Evolutionary conservation across 75 land plant species (phyloP).

Genomic region (Isoetes taiwanensis): DNA sequence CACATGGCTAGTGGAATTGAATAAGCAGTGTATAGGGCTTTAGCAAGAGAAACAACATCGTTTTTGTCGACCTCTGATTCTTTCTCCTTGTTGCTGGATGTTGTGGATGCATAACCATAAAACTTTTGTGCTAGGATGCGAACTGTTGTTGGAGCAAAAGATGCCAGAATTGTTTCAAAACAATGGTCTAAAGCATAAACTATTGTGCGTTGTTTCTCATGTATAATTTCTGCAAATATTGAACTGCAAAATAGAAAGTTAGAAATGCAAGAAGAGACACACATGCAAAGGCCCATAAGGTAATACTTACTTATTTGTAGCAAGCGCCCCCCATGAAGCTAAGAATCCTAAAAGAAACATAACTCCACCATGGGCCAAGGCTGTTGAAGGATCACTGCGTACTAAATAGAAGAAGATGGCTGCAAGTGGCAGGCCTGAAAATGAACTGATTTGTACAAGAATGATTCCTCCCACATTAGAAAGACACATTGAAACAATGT

Average conservation of each 20-base stretch:
- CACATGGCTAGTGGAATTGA: slow-evolving; percentile 57
- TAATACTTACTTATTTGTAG: slow-evolving; percentile 59
- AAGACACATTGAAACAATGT: slow-evolving; percentile 30
- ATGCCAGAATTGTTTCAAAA: slow-evolving; percentile 52
- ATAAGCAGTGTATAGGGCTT: slow-evolving; percentile 66
- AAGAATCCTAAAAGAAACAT: slow-evolving; percentile 45
- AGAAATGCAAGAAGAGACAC: background rate
- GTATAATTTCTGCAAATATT: slow-evolving; percentile 78
- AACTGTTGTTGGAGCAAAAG: slow-evolving; percentile 73
- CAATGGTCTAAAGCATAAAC: slow-evolving; percentile 58
- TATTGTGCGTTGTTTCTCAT: slow-evolving; percentile 43
- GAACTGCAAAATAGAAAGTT: slow-evolving; percentile 37
- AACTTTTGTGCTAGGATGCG: slow-evolving; percentile 46
- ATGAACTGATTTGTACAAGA: slow-evolving; percentile 67
- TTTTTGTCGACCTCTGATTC: slow-evolving; percentile 33
- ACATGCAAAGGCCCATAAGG: background rate
- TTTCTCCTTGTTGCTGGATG: slow-evolving; percentile 11
- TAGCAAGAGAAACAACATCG: slow-evolving; percentile 50
- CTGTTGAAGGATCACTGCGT: slow-evolving; percentile 42
- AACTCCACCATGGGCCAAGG: slow-evolving; percentile 37
- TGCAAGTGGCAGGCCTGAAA: slow-evolving; percentile 49
- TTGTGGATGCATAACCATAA: slow-evolving; percentile 61
- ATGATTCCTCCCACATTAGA: slow-evolving; percentile 70
- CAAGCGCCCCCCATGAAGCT: slow-evolving; percentile 66
- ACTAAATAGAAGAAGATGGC: slow-evolving; percentile 46